These are phyloP conservation scores for Clavaria fumosa DNA, from an alignment of 768 basidiomycete genomes.

Conservation along the genomic window DNA sequence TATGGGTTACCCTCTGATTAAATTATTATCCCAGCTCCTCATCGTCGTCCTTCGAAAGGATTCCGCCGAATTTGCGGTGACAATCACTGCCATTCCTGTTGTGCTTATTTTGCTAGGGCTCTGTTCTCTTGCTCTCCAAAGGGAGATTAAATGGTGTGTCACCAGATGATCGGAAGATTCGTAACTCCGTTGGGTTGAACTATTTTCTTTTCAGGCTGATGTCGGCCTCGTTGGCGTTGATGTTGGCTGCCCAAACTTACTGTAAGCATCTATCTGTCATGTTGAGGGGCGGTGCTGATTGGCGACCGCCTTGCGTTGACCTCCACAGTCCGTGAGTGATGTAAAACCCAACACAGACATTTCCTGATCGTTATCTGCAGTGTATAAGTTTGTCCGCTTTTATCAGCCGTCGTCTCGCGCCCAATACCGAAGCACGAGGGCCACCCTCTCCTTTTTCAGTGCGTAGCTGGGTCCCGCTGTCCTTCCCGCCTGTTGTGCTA, in stretches of 20 bases:
- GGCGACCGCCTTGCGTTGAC: neutral
- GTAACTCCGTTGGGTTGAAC: neutral
- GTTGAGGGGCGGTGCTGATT: neutral
- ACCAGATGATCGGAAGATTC: constrained; percentile 4
- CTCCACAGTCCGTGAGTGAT: constrained; percentile 25
- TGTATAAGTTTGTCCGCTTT: constrained; percentile 78
- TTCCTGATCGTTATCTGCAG: constrained; percentile 20
- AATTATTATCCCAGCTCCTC: constrained; percentile 37
- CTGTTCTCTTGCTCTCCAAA: constrained; percentile 56
- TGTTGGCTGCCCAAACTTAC: constrained; percentile 64
- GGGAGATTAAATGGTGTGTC: constrained; percentile 64
- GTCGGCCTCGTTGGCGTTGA: constrained; percentile 53
- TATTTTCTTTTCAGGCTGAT: constrained; percentile 37
- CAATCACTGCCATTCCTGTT: constrained; percentile 70
- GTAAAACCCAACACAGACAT: neutral
- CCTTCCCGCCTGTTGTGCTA: neutral
- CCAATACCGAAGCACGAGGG: constrained; percentile 58
- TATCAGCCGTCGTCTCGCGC: constrained; percentile 41
- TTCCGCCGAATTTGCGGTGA: constrained; percentile 68
- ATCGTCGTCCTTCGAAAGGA: constrained; percentile 53
- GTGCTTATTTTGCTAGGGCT: constrained; percentile 51
- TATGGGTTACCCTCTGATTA: neutral
- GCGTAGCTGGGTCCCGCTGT: too few species aligned
- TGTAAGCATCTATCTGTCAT: constrained; percentile 37
- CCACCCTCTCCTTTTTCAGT: constrained; percentile 75